Evolutionary conservation across 1,139 yeast species (phyloP).

Genomic region (Taiozyma sp.): DNA sequence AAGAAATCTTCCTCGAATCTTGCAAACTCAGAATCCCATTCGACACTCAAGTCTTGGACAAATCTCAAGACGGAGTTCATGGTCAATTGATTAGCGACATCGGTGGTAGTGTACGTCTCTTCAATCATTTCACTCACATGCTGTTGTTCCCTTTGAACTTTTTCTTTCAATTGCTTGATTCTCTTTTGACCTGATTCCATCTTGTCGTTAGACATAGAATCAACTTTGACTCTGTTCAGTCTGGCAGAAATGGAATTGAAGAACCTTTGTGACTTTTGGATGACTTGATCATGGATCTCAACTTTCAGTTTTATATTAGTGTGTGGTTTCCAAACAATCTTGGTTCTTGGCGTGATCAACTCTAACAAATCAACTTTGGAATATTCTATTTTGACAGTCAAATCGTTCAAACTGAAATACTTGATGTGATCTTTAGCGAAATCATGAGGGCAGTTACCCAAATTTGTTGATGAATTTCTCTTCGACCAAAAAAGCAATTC

Average conservation of each 20-base stretch:
- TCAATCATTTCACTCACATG: constrained; percentile 43
- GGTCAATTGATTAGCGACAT: constrained; percentile 63
- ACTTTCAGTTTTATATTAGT: constrained; percentile 66
- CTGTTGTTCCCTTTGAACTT: constrained; percentile 48
- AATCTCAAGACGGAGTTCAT: constrained; percentile 66
- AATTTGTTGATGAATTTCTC: constrained; percentile 35
- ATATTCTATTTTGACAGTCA: constrained; percentile 77
- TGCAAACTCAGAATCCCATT: constrained; percentile 83
- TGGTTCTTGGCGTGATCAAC: constrained; percentile 72
- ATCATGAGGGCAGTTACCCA: constrained; percentile 71
- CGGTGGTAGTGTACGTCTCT: constrained; percentile 48
- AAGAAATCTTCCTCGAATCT: constrained; percentile 77
- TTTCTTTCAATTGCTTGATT: constrained; percentile 53
- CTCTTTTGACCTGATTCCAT: constrained; percentile 62
- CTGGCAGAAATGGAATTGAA: constrained; percentile 74
- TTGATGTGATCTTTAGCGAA: constrained; percentile 76
- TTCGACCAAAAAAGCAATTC: constrained; percentile 82
- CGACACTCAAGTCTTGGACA: constrained; percentile 77
- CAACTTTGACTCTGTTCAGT: constrained; percentile 75
- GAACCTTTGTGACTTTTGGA: constrained; percentile 50
- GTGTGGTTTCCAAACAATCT: constrained; percentile 68
- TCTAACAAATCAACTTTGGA: constrained; percentile 72
- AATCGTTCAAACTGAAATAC: constrained; percentile 78
- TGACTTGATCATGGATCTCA: constrained; percentile 53
- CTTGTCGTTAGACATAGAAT: constrained; percentile 64